Conservation (phyloP, 257 asterid species). For the Solanum boliviense region DNA sequence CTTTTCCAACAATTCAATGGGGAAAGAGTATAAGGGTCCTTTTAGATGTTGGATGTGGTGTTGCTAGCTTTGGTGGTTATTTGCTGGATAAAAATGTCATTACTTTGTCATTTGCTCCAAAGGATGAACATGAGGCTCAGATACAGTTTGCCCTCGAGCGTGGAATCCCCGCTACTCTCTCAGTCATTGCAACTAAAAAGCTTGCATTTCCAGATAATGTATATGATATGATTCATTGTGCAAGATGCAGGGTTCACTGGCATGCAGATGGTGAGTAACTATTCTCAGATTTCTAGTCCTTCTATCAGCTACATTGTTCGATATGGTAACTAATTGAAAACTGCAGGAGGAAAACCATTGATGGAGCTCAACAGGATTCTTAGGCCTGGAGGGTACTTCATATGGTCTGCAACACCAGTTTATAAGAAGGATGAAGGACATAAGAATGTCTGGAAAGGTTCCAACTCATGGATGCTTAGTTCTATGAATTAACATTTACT, state of each 20-base stretch:
- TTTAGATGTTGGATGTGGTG: slow-evolving; percentile 97
- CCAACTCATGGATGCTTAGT: slow-evolving; percentile 2
- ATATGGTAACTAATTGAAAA: slow-evolving; percentile 1
- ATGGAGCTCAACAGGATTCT: slow-evolving; percentile 88
- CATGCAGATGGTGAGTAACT: slow-evolving; percentile 62
- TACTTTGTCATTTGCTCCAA: slow-evolving; percentile 95
- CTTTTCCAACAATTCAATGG: slow-evolving; percentile 56
- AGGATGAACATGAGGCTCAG: slow-evolving; percentile 99
- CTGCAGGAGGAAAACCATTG: slow-evolving; percentile 82
- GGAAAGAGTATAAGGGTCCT: slow-evolving; percentile 79
- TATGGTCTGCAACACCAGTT: slow-evolving; percentile 99
- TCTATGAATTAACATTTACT: background rate
- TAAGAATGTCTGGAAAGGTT: slow-evolving; percentile 71
- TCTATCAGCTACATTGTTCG: background rate
- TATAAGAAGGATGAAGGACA: slow-evolving; percentile 56
- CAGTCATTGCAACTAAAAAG: slow-evolving; percentile 83
- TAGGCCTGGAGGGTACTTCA: slow-evolving; percentile 91
- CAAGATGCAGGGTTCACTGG: slow-evolving; percentile 98
- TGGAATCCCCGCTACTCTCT: slow-evolving; percentile 85
- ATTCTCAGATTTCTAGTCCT: background rate
- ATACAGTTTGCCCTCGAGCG: slow-evolving; percentile 96
- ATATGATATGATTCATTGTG: slow-evolving; percentile 84
- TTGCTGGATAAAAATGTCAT: slow-evolving; percentile 66
- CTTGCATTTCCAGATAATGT: slow-evolving; percentile 74
- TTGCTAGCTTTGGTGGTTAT: slow-evolving; percentile 96